These are phyloP conservation scores for Dothideomycetes sp. DNA, from an alignment of 2,329 filamentous ascomycete genomes.

Conservation along the genomic window DNA sequence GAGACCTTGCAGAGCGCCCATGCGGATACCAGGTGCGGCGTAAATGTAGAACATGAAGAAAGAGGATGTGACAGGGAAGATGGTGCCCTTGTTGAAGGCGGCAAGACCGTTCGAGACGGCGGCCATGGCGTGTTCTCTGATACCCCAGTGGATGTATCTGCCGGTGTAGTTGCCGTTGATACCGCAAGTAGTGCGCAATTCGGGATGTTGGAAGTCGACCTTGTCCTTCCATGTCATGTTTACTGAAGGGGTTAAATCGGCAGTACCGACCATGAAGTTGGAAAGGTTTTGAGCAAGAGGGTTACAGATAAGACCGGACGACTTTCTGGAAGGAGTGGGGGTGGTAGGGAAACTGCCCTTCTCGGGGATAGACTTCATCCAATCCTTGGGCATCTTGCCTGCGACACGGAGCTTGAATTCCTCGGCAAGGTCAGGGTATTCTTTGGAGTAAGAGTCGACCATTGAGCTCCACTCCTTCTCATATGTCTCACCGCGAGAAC, in stretches of 20 bases:
- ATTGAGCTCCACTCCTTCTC: constrained; percentile 43
- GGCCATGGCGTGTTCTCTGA: constrained; percentile 55
- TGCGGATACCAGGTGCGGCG: constrained; percentile 29
- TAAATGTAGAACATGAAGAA: constrained; percentile 36
- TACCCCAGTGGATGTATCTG: constrained; percentile 48
- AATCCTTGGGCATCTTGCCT: constrained; percentile 41
- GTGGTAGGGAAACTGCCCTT: constrained; percentile 37
- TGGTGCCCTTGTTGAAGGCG: constrained; percentile 28
- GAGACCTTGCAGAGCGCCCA: constrained; percentile 30
- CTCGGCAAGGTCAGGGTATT: constrained; percentile 41
- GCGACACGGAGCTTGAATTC: constrained; percentile 42
- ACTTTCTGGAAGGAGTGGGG: constrained; percentile 43
- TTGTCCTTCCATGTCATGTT: constrained; percentile 36
- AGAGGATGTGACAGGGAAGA: constrained; percentile 29
- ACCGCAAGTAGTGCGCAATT: constrained; percentile 30
- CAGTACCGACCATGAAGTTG: constrained; percentile 30
- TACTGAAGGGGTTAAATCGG: constrained; percentile 30
- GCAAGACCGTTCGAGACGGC: constrained; percentile 37
- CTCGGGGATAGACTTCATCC: constrained; percentile 41
- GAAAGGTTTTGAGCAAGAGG: constrained; percentile 25
- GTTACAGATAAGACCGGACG: constrained; percentile 36
- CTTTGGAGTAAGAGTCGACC: constrained; percentile 34
- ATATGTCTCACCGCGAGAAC: constrained; percentile 36
- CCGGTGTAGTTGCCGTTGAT: constrained; percentile 46
- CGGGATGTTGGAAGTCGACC: constrained; percentile 40